Evolutionary conservation across 2,329 filamentous ascomycete species (phyloP).

Genomic region (Cercospora janseana): DNA sequence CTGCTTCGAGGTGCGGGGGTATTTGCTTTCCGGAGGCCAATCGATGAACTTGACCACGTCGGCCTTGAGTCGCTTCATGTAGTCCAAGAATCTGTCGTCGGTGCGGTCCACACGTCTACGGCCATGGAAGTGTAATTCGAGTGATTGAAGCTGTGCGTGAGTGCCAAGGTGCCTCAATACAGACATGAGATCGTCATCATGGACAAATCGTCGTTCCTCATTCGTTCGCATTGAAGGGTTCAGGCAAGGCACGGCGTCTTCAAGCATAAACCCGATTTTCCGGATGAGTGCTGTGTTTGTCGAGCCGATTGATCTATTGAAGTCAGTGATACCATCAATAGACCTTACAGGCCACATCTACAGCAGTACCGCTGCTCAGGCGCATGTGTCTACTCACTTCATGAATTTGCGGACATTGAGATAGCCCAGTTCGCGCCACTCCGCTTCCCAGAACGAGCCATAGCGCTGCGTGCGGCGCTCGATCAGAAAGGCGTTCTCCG

Average conservation of each 20-base stretch:
- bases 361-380: background rate
- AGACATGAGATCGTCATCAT: slow-evolving; percentile 48
- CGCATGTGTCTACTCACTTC: slow-evolving; percentile 28
- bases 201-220: slow-evolving; percentile 50
- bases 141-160: slow-evolving; percentile 43
- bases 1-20: slow-evolving; percentile 37
- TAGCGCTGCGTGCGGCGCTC: slow-evolving; percentile 39
- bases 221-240: slow-evolving; percentile 40
- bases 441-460: slow-evolving; percentile 42
- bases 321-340: no score
- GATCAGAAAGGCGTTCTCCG: slow-evolving; percentile 51
- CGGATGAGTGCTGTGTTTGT: slow-evolving; percentile 49
- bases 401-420: slow-evolving; percentile 45
- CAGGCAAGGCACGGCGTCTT: slow-evolving; percentile 46
- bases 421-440: slow-evolving; percentile 39
- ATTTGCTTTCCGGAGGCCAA: slow-evolving; percentile 31
- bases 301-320: slow-evolving; percentile 43
- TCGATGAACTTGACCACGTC: slow-evolving; percentile 41
- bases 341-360: no score
- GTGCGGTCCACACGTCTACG: slow-evolving; percentile 35
- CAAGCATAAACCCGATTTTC: slow-evolving; percentile 45
- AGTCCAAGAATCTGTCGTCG: slow-evolving; percentile 47
- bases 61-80: slow-evolving; percentile 46
- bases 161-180: slow-evolving; percentile 46
- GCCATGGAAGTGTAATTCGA: slow-evolving; percentile 47